phyloP scores from a whole-genome alignment of 345 rosid genomes.

The Cardamine resedifolia region DNA sequence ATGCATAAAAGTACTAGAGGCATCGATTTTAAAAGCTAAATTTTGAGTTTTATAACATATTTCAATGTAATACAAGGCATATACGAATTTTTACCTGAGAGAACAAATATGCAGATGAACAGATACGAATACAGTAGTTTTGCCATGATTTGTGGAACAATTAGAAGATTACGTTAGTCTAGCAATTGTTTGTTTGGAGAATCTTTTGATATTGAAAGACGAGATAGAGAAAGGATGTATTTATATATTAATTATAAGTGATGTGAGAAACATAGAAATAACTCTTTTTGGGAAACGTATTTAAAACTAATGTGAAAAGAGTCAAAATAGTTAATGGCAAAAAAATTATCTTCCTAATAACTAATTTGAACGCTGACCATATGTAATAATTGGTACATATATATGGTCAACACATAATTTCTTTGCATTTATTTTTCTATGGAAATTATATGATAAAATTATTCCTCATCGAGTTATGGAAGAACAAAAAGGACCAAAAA shows the following conservation, averaged over 20 bases:
- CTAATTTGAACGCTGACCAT: not conserved
- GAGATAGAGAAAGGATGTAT: not conserved
- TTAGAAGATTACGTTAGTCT: not conserved
- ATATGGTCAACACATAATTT: not conserved
- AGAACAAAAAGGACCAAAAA: not conserved
- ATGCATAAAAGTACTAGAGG: too few species aligned
- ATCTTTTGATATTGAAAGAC: not conserved
- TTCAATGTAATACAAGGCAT: not conserved
- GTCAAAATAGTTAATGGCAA: not conserved
- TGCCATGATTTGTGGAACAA: constrained; percentile 7
- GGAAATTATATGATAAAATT: not conserved
- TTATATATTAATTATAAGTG: not conserved
- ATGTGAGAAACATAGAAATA: not conserved
- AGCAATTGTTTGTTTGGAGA: not conserved
- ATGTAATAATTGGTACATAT: not conserved
- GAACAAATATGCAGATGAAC: constrained; percentile 18
- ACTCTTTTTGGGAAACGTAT: not conserved
- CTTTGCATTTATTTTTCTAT: not conserved
- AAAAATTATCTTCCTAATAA: not conserved
- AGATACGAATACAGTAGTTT: constrained; percentile 8
- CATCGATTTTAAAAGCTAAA: too few species aligned
- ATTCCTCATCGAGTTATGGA: not conserved
- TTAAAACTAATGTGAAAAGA: not conserved
- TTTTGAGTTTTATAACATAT: not conserved
- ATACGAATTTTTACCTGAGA: not conserved